Conservation (phyloP, 2,329 filamentous ascomycete genomes). For the Colletotrichum sp. region DNA sequence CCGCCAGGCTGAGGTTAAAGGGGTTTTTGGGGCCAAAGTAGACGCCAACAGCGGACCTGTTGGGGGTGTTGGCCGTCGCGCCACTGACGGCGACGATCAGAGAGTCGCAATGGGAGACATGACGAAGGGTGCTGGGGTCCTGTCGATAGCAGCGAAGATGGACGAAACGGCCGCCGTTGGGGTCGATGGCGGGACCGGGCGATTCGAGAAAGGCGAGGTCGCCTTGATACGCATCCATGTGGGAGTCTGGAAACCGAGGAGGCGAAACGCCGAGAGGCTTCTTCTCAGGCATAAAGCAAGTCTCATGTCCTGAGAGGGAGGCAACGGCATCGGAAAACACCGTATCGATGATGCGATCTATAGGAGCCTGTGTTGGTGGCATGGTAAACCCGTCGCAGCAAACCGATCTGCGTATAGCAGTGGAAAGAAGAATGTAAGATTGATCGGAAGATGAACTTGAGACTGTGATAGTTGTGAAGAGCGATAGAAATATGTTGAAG, state of each 20-base stretch:
- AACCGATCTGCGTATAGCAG: fast-evolving
- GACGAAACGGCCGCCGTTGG: fast-evolving
- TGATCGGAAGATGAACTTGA: neutral
- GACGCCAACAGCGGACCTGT: neutral
- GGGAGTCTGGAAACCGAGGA: neutral
- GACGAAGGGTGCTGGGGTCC: fast-evolving
- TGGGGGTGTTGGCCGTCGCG: neutral
- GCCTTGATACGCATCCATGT: neutral
- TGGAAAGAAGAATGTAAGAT: neutral
- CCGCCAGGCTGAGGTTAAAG: neutral
- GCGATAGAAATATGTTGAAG: neutral
- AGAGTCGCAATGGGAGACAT: fast-evolving
- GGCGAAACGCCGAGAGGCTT: no score
- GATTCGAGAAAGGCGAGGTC: neutral
- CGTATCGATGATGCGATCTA: no score
- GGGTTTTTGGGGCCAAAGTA: neutral
- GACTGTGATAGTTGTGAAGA: neutral
- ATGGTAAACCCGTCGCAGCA: neutral
- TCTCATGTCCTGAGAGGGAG: fast-evolving
- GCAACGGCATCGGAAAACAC: fast-evolving
- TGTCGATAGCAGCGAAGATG: neutral
- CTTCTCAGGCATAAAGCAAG: neutral
- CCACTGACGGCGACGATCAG: neutral
- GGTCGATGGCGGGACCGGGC: neutral
- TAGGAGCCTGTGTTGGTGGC: neutral